phyloP scores from a whole-genome alignment of 441 rosid species.

The Croton setiger region DNA sequence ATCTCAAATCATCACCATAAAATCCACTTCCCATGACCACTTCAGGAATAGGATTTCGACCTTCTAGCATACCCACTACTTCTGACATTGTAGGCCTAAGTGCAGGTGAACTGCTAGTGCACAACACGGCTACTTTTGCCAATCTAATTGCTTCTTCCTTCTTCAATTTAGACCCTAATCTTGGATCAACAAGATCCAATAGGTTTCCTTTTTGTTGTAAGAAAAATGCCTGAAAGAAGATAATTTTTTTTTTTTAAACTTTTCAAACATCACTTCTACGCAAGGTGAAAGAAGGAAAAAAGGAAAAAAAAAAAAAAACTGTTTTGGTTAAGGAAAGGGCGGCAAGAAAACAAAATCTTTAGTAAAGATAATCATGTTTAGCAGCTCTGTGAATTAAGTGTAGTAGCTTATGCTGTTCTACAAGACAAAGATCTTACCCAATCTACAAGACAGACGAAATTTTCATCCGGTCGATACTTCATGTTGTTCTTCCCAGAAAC shows the following conservation, averaged over 20 bases:
- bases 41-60: constrained; percentile 33
- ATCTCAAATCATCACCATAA: constrained; percentile 3
- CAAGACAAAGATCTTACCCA: constrained; percentile 35
- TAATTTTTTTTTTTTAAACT: too few relatives aligned
- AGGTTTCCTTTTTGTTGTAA: constrained; percentile 42
- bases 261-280: too few relatives aligned
- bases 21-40: constrained; percentile 12
- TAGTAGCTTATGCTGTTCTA: too few relatives aligned
- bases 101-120: constrained; percentile 57
- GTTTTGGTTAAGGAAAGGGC: too few relatives aligned
- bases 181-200: constrained; percentile 46
- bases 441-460: constrained; percentile 56
- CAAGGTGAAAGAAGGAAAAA: background rate
- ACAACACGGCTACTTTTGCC: constrained; percentile 50
- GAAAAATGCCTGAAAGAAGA: constrained; percentile 39
- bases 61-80: constrained; percentile 64
- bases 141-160: constrained; percentile 45
- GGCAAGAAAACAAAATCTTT: background rate
- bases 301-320: too few relatives aligned
- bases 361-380: background rate
- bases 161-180: constrained; percentile 38
- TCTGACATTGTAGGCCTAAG: constrained; percentile 64
- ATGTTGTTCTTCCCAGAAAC: constrained; percentile 64
- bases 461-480: constrained; percentile 45
- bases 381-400: background rate